A percentile compares a stretch with the other conserved stretches of the same genome.
Conservation (phyloP, 2,329 filamentous ascomycete species). For the Helicocarpus griseus region DNA sequence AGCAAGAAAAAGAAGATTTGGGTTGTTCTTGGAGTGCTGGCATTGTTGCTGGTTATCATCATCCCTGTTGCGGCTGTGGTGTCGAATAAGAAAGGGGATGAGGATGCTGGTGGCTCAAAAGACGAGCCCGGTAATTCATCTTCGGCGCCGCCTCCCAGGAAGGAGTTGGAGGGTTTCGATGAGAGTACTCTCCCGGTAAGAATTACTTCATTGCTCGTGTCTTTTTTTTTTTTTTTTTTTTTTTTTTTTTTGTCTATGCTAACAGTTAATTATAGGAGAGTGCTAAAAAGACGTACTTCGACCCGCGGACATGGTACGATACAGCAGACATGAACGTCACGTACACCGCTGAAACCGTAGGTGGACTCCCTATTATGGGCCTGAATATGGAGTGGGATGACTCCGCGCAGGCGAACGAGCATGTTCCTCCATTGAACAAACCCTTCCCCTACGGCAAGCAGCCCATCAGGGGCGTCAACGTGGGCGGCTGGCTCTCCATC, state of each 20-base stretch:
- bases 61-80: constrained; percentile 58
- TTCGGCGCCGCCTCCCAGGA: constrained; percentile 25
- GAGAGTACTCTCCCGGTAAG: constrained; percentile 49
- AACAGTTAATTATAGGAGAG: constrained; percentile 27
- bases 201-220: neutral
- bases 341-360: constrained; percentile 76
- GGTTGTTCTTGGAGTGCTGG: constrained; percentile 46
- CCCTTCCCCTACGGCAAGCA: constrained; percentile 67
- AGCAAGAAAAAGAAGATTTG: constrained; percentile 38
- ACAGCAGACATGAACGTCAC: constrained; percentile 89
- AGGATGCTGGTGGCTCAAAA: constrained; percentile 17
- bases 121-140: constrained; percentile 18
- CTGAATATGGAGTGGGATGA: constrained; percentile 81
- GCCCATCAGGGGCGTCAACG: constrained; percentile 80
- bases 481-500: constrained; percentile 87
- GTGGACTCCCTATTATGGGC: constrained; percentile 84
- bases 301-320: constrained; percentile 87
- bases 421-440: constrained; percentile 68
- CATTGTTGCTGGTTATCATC: constrained; percentile 55
- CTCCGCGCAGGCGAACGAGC: constrained; percentile 62
- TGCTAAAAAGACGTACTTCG: constrained; percentile 66
- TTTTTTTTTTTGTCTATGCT: constrained; percentile 3
- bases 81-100: constrained; percentile 44
- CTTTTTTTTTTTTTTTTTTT: neutral
- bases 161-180: constrained; percentile 45